A percentile compares a stretch with the other conserved stretches of the same genome.
phyloP scores from a whole-genome alignment of 2,329 filamentous ascomycete genomes.

The Blastomyces silverae region DNA sequence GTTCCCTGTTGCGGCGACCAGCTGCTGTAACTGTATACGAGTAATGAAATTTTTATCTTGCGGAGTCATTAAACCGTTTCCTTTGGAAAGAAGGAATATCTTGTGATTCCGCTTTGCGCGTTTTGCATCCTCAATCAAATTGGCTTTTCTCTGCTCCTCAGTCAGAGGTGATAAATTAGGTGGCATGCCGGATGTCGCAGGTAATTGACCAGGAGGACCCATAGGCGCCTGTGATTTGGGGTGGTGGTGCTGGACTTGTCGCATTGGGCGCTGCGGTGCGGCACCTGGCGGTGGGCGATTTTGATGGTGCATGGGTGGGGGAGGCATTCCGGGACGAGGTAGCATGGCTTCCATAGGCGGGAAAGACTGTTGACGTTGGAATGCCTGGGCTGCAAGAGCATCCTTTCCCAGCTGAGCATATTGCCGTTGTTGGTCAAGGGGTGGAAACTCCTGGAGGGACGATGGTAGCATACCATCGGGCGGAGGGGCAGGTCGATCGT shows the following conservation, averaged over 20 bases:
- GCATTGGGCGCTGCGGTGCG: conserved; percentile 34
- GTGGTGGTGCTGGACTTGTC: conserved; percentile 33
- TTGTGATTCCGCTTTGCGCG: conserved; percentile 97
- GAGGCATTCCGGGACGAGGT: conserved; percentile 43
- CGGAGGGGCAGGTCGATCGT: conserved; percentile 14
- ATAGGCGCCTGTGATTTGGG: conserved; percentile 35
- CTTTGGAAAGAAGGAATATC: conserved; percentile 85
- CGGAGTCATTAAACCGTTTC: conserved; percentile 96
- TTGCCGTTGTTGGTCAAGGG: conserved; percentile 45
- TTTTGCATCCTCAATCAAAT: conserved; percentile 84
- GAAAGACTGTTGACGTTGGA: conserved; percentile 32
- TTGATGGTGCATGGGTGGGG: conserved; percentile 58
- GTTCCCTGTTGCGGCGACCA: conserved; percentile 86
- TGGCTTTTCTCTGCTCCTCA: conserved; percentile 75
- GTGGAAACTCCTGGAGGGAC: conserved; percentile 44
- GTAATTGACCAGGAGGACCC: conserved; percentile 41
- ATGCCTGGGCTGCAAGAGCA: conserved; percentile 32
- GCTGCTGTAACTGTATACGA: conserved; percentile 90
- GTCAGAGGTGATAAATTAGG: conserved; percentile 69
- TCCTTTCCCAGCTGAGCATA: conserved; percentile 34
- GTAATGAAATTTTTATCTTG: conserved; percentile 99
- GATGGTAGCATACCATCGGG: conserved; percentile 22
- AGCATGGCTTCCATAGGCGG: conserved; percentile 40
- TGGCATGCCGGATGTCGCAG: conserved; percentile 58
- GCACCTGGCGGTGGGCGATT: conserved; percentile 52